phyloP scores from a whole-genome alignment of 257 asterid genomes.

The Cynanchum wilfordii region DNA sequence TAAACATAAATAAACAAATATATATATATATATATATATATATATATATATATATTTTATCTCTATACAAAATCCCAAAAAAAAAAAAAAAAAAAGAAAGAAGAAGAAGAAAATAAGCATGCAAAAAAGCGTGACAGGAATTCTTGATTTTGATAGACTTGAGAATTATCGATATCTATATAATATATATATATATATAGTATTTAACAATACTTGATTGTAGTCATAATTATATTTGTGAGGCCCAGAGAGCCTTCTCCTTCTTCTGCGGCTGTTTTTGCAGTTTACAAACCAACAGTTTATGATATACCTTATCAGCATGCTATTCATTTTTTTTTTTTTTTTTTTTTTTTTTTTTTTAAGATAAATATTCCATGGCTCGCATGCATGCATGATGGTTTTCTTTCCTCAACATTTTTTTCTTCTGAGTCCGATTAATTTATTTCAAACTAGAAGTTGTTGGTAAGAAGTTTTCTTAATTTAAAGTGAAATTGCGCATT shows the following conservation, averaged over 20 bases:
- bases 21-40: no score
- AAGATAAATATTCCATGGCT: neutral
- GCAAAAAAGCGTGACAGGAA: neutral
- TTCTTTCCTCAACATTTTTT: no score
- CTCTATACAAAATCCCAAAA: no score
- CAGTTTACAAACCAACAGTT: neutral
- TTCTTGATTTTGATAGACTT: conserved; percentile 13
- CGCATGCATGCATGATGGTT: neutral
- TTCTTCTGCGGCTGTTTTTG: neutral
- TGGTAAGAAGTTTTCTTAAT: no score
- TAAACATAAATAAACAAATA: no score
- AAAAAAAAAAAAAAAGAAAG: neutral
- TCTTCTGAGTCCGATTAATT: no score
- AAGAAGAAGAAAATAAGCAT: neutral
- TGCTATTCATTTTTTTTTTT: neutral
- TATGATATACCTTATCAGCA: neutral
- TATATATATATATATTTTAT: no score
- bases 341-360: no score
- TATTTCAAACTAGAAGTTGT: no score
- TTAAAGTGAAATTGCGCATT: no score
- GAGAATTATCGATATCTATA: neutral
- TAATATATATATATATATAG: neutral
- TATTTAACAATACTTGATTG: neutral
- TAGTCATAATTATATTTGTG: conserved; percentile 3
- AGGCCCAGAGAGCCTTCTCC: neutral